Conservation (phyloP, 1,284 basidiomycete genomes). For the Heliocybe sulcata region DNA sequence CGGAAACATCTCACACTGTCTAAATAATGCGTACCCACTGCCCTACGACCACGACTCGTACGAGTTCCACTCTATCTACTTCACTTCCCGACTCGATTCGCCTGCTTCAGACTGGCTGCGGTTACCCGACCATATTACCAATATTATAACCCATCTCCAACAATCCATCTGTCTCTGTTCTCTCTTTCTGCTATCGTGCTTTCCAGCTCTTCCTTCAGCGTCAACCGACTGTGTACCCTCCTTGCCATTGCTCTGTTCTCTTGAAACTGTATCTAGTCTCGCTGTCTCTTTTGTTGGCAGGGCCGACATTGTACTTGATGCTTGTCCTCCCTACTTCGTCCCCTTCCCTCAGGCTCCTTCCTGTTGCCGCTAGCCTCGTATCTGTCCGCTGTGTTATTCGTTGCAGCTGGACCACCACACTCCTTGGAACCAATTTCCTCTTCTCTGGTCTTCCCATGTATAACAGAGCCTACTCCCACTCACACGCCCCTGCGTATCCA, state of each 20-base stretch:
- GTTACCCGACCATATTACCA: background rate
- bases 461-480: conserved; percentile 4
- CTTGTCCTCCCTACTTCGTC: background rate
- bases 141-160: background rate
- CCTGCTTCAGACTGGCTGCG: background rate
- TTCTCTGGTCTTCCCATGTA: conserved; percentile 3
- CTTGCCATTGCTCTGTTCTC: background rate
- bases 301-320: background rate
- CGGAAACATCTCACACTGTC: background rate
- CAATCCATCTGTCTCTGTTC: background rate
- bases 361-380: background rate
- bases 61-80: background rate
- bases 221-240: background rate
- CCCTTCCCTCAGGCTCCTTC: background rate
- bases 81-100: background rate
- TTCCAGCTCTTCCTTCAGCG: background rate
- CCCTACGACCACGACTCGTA: background rate
- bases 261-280: background rate
- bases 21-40: background rate
- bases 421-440: background rate
- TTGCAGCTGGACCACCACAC: background rate
- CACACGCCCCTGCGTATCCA: conserved; percentile 8
- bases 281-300: background rate
- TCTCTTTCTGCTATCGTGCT: background rate
- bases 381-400: background rate